These are phyloP conservation scores for Halophytophthora batemanensis DNA, from an alignment of 352 stramenopile species.

Conservation along the genomic window DNA sequence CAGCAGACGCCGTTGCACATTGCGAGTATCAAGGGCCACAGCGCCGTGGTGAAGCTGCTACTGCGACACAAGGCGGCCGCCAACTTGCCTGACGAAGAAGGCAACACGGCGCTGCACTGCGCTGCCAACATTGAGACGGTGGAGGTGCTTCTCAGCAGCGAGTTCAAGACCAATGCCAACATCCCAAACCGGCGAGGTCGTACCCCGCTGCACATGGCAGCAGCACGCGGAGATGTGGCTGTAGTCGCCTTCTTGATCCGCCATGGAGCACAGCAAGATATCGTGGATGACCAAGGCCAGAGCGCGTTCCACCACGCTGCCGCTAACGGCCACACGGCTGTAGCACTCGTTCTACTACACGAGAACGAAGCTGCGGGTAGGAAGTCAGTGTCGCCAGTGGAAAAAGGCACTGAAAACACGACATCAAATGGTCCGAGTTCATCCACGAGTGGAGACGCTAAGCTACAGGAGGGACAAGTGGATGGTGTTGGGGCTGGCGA, in stretches of 20 bases:
- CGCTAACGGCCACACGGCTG: constrained; percentile 72
- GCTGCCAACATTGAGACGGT: constrained; percentile 65
- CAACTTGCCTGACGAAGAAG: constrained; percentile 76
- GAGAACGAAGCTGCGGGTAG: constrained; percentile 39
- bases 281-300: constrained; percentile 82
- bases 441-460: constrained; percentile 2
- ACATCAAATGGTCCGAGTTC: not conserved
- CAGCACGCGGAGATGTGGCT: constrained; percentile 65
- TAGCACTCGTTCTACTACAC: constrained; percentile 71
- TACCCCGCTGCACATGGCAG: constrained; percentile 72
- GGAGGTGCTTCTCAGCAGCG: constrained; percentile 50
- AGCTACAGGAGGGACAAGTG: constrained; percentile 9
- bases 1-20: constrained; percentile 76
- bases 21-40: constrained; percentile 68
- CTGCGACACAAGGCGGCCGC: constrained; percentile 62
- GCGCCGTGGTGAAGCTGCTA: constrained; percentile 55
- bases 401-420: constrained; percentile 10
- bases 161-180: constrained; percentile 74
- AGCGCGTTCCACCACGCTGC: constrained; percentile 79
- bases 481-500: constrained; percentile 2
- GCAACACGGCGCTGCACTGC: constrained; percentile 77
- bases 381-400: constrained; percentile 9
- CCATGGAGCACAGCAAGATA: constrained; percentile 64
- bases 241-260: constrained; percentile 73
- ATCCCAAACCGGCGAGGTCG: constrained; percentile 74